Conservation (phyloP, 2,329 filamentous ascomycete genomes). For the Ophidiomyces ophidiicola region DNA sequence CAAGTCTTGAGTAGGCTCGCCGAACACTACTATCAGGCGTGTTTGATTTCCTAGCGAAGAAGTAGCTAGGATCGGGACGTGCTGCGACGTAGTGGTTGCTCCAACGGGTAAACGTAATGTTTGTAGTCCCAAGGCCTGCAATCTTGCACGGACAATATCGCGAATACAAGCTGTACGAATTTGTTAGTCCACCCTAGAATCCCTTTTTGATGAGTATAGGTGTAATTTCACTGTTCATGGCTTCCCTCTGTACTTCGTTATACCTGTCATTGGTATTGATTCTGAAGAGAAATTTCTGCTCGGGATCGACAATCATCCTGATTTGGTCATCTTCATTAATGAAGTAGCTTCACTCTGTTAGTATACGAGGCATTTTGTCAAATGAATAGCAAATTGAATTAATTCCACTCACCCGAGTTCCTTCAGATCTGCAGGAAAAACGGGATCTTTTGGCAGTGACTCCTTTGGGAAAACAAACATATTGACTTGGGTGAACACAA, state of each 20-base stretch:
- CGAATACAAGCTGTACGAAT: constrained; percentile 49
- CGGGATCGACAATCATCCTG: constrained; percentile 53
- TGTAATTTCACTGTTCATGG: constrained; percentile 54
- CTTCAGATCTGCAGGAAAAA: constrained; percentile 53
- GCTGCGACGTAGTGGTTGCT: constrained; percentile 38
- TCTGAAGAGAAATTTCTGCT: constrained; percentile 62
- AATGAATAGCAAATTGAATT: background rate
- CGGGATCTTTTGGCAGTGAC: constrained; percentile 57
- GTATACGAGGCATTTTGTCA: background rate
- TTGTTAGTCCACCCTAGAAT: background rate
- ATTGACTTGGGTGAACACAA: constrained; percentile 15
- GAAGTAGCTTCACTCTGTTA: constrained; percentile 51
- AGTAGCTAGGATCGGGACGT: constrained; percentile 58
- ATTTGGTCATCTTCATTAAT: constrained; percentile 65
- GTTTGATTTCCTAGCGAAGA: constrained; percentile 43
- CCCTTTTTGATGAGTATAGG: background rate
- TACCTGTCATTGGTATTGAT: constrained; percentile 60
- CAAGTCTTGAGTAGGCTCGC: constrained; percentile 58
- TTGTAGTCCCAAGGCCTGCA: constrained; percentile 48
- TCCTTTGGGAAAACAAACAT: constrained; percentile 68
- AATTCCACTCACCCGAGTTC: constrained; percentile 52
- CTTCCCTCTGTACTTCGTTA: constrained; percentile 62
- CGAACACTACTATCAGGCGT: constrained; percentile 62
- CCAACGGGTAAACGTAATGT: constrained; percentile 51
- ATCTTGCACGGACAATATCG: constrained; percentile 48